Evolutionary conservation across 1,284 basidiomycete species (phyloP), one percentile per base, ranked within the genome.

Genomic region (Tausonia pullulans): DNA sequence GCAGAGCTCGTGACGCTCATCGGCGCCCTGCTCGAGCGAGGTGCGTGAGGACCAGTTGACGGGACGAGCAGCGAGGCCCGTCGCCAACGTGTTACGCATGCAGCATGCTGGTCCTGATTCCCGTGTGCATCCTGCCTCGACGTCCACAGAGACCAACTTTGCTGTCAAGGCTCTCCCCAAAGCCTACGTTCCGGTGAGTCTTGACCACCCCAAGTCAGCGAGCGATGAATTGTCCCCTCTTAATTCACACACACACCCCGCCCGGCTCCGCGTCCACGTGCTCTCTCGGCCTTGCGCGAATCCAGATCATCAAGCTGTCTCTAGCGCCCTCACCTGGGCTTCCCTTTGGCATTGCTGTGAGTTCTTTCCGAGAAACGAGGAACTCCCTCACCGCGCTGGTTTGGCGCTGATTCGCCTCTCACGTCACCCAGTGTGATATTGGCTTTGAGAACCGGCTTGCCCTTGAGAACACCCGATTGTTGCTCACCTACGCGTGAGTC

Each of bases 381-480:
- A 10, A 41, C 43, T 7, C 39, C 45, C n/a, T 43, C 40, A 10
- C 13, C 41, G 14, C 13, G 9, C 50, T 60, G 27, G 39, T 45
- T 14, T 58, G 2, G 50, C 43, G 5, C 11, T 3, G 60, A 16
- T 45, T 9, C 4, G 13, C 7, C 5, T 71, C 72, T 9, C 71
- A 27, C 27, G 27, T 27, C 27, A 27, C 27, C 27, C 27, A 27
- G 80, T 98, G 95, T 75, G 95, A 98, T 77, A 98, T 98, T 71
- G 95, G 95, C 43, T 98, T 98, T 70, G 95, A 97, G 79, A 98
- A 98, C 78, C 83, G 93, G 70, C 81, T 98, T 57, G 95, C 95
- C 16, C 81, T 98, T 67, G 95, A 98, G 78, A 98, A 98, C 76
- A 98, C 95, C 56, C 84, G 96, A 58, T 78, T 98, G 68, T 81